phyloP scores from a whole-genome alignment of 2,329 filamentous ascomycete genomes.

The Phaeoacremonium minimum region DNA sequence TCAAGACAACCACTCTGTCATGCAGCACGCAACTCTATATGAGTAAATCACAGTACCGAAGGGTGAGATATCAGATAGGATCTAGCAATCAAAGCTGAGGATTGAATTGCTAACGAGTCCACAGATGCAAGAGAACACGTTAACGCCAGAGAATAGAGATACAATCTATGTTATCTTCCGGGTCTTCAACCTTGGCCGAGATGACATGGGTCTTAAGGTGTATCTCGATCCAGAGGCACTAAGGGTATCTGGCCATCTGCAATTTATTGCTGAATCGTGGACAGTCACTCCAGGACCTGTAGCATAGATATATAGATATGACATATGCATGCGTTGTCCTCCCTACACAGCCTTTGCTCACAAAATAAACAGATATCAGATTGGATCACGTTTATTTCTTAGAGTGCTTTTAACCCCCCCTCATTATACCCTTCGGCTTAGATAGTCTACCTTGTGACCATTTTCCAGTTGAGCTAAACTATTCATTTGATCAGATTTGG shows the following conservation, averaged over 20 bases:
- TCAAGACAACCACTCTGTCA: constrained; percentile 39
- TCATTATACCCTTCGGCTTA: too few relatives aligned
- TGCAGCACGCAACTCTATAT: constrained; percentile 39
- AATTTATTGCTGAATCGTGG: constrained; percentile 15
- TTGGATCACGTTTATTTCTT: too few relatives aligned
- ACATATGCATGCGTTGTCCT: too few relatives aligned
- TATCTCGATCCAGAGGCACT: constrained; percentile 31
- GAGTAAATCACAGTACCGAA: constrained; percentile 36
- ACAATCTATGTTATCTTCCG: constrained; percentile 34
- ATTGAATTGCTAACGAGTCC: constrained; percentile 1
- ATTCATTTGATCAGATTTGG: too few relatives aligned
- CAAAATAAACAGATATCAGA: too few relatives aligned
- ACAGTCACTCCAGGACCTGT: constrained; percentile 11
- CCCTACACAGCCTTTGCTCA: too few relatives aligned
- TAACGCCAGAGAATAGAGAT: constrained; percentile 4
- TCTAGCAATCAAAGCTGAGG: too few relatives aligned
- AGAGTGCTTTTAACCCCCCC: too few relatives aligned
- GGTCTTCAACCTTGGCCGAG: constrained; percentile 28
- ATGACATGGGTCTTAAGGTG: constrained; percentile 23
- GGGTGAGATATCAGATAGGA: constrained; percentile 19
- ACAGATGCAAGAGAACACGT: constrained; percentile 16
- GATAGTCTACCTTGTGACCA: too few relatives aligned
- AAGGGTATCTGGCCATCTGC: constrained; percentile 14
- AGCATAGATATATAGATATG: too few relatives aligned
- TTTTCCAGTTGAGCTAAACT: too few relatives aligned